Conservation (phyloP, 129 eudicot genomes). For the Logfia minima region DNA sequence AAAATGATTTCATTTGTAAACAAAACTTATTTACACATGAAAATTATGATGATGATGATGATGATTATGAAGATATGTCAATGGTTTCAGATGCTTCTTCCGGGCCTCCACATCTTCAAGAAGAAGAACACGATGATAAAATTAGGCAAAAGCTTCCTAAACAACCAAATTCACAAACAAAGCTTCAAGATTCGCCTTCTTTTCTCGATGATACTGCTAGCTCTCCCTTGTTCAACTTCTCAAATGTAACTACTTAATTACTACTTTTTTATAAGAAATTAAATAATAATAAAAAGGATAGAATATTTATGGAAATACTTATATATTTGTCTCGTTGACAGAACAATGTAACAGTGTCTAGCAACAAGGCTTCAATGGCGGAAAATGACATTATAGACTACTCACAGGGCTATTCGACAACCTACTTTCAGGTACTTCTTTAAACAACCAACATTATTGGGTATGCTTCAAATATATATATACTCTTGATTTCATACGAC, state of each 20-base stretch:
- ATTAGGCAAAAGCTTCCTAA: constrained; percentile 30
- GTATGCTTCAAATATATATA: not conserved
- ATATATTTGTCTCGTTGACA: constrained; percentile 1
- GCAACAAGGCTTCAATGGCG: constrained; percentile 39
- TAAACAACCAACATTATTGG: not conserved
- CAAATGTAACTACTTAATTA: constrained; percentile 26
- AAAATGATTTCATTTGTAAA: constrained; percentile 22
- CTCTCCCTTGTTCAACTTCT: constrained; percentile 54
- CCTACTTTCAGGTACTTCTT: constrained; percentile 56
- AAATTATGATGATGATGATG: constrained; percentile 23
- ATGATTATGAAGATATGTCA: constrained; percentile 70
- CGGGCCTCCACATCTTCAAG: constrained; percentile 69
- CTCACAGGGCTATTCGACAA: constrained; percentile 70
- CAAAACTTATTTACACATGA: constrained; percentile 18
- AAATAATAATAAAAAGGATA: not conserved
- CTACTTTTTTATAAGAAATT: no score
- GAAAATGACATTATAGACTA: constrained; percentile 44
- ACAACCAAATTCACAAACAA: constrained; percentile 28
- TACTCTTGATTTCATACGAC: not conserved
- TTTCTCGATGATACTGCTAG: constrained; percentile 90
- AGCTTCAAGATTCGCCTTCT: constrained; percentile 40
- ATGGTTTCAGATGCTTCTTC: constrained; percentile 95
- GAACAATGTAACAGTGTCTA: constrained; percentile 42
- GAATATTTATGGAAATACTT: not conserved
- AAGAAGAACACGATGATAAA: constrained; percentile 36